Percentiles rank a stretch among this genome's conserved stretches.
Conservation (phyloP, 352 stramenopile genomes). For the Phytophthora nicotianae region DNA sequence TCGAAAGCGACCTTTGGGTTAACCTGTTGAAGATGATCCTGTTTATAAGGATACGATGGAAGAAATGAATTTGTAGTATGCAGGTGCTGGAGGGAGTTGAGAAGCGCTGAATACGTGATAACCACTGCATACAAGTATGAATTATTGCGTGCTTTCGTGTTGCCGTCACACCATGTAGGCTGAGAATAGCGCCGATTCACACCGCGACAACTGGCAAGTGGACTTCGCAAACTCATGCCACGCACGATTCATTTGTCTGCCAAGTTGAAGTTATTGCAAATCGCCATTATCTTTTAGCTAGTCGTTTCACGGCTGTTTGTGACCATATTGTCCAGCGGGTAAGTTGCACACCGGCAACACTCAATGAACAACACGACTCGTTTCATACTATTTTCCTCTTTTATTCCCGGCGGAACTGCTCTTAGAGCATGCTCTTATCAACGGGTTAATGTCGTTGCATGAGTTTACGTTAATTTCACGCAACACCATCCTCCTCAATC, state of each 20-base stretch:
- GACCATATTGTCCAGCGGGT: no score
- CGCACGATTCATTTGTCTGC: constrained; percentile 3
- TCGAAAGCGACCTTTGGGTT: constrained; percentile 18
- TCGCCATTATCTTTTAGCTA: constrained; percentile 3
- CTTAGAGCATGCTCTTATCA: neutral
- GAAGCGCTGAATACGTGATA: neutral
- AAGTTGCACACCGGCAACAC: no score
- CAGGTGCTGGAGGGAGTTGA: neutral
- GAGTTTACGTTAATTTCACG: neutral
- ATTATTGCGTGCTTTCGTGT: neutral
- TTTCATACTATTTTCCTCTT: no score
- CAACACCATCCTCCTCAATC: constrained; percentile 24
- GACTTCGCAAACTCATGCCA: neutral
- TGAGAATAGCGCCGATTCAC: no score
- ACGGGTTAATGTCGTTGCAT: neutral
- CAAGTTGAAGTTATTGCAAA: constrained; percentile 26
- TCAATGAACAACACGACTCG: no score
- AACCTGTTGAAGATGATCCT: constrained; percentile 9
- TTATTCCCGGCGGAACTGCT: no score
- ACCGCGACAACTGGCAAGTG: neutral
- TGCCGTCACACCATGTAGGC: neutral
- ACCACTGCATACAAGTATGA: neutral
- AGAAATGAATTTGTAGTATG: neutral
- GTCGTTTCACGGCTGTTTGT: constrained; percentile 1
- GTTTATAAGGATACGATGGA: neutral